A percentile compares a stretch with the other conserved stretches of the same genome.
phyloP scores from a whole-genome alignment of 192 early-diverging fungal genomes.

The Backusella australiensis region DNA sequence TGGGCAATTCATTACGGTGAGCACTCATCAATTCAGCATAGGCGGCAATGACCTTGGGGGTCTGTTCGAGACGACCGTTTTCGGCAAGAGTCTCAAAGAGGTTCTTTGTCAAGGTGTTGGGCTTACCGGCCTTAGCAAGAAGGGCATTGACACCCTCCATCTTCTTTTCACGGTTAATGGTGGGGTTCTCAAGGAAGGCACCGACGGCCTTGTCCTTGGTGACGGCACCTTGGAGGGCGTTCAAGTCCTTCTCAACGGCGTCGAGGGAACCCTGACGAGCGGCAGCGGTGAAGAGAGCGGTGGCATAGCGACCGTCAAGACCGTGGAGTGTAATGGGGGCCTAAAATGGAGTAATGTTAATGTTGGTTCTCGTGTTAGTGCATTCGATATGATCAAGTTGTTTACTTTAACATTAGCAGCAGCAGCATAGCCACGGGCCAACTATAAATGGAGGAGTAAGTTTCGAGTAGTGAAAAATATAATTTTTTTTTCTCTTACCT shows the following conservation, averaged over 20 bases:
- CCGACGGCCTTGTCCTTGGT: conserved; percentile 70
- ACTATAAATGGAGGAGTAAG: neutral
- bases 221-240: conserved; percentile 60
- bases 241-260: conserved; percentile 83
- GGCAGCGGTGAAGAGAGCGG: conserved; percentile 93
- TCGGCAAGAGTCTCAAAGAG: conserved; percentile 91
- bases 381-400: neutral
- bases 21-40: conserved; percentile 87
- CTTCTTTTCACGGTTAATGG: conserved; percentile 79
- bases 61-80: conserved; percentile 90
- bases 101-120: conserved; percentile 83
- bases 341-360: conserved; percentile 40
- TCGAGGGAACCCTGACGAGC: conserved; percentile 76
- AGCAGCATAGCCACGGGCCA: conserved; percentile 13
- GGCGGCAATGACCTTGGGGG: conserved; percentile 75
- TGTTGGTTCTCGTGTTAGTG: neutral
- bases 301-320: conserved; percentile 96
- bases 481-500: neutral
- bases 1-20: conserved; percentile 81
- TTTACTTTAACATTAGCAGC: conserved; percentile 7
- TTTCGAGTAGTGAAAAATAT: neutral
- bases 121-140: conserved; percentile 57
- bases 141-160: conserved; percentile 69
- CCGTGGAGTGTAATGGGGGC: conserved; percentile 83
- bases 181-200: conserved; percentile 82